Evolutionary conservation across 192 early-diverging fungal species (phyloP).

Genomic region (Linnemannia zychae): DNA sequence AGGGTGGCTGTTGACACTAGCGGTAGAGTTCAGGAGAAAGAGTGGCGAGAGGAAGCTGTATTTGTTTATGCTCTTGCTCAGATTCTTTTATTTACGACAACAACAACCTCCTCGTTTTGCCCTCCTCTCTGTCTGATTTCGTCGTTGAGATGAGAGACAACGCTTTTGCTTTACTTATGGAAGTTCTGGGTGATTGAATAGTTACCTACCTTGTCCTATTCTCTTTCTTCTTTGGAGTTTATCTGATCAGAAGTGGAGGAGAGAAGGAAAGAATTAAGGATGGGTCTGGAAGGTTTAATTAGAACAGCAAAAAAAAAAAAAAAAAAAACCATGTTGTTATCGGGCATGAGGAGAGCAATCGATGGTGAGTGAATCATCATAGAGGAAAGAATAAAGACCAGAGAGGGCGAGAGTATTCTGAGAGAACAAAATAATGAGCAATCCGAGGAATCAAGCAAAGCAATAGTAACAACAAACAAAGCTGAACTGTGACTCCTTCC

Average conservation of each 20-base stretch:
- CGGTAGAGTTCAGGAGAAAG: neutral
- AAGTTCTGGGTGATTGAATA: no score
- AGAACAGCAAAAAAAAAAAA: no score
- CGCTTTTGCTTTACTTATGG: no score
- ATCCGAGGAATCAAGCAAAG: neutral
- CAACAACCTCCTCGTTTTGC: no score
- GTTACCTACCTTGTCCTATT: no score
- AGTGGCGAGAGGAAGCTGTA: neutral
- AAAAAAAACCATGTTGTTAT: neutral
- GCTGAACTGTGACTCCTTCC: neutral
- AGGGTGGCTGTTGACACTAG: no score
- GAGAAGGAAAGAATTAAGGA: neutral
- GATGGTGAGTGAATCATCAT: neutral
- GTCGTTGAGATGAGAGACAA: no score
- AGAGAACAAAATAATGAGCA: constrained; percentile 1
- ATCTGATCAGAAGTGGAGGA: neutral
- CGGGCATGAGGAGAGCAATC: neutral
- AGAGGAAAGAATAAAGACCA: neutral
- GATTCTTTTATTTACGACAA: neutral
- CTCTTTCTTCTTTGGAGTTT: neutral
- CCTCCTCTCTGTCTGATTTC: no score
- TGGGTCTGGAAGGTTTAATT: neutral
- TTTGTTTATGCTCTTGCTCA: neutral
- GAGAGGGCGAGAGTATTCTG: neutral
- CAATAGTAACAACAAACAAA: neutral